Base-by-base conservation (phyloP, 345 rosid species). In the Erodium maritimum region DNA sequence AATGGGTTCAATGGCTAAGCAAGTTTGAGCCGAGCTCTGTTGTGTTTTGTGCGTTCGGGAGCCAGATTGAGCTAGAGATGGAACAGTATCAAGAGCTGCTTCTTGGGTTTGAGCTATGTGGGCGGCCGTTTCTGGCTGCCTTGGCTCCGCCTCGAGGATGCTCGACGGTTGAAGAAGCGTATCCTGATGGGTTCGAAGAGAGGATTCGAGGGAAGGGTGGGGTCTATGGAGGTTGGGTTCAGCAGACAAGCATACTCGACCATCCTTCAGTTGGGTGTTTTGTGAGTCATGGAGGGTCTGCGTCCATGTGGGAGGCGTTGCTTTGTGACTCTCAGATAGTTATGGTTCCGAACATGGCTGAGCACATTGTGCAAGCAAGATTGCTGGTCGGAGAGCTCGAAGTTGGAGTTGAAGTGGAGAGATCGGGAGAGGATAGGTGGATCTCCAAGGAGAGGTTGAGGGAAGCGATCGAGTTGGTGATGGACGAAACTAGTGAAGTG, bases 281-380 rank as follows among this genome's bases (percentile, higher is more conserved):
- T 23, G 90, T 87, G 63, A 82, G 58, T 62, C 95, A 83, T 50
- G 75, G 90, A 23, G 95, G 95, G 71, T 84, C 73, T 46, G 83
- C 90, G 9, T 82, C 90, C 0, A 80, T 82, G 90, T 87, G 86
- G 88, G 95, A 87, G 58, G 70, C 88, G 2, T 68, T 86, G 57
- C 52, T 77, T 76, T 70, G 77, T 50, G 74, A 81, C 42, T 81
- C 88, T 58, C 90, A 83, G 61, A 69, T 81, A 9, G 88, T 81
- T 51, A 45, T 77, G 66, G 74, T 80, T 17, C 90, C 95, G 0
- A 80, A 79, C 25, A 59, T 76, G 54, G 81, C 79, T 11, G 90
- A 86, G 57, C 90, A 83, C 17, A 80, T 86, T n/a, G 59, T 86
- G 70, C 78, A 81, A 68, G 70, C 88, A 0, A 78, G 79, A 65